Evolutionary conservation across 2,329 filamentous ascomycete species (phyloP), one percentile per base, ranked within the genome.

Genomic region (Fusarium tjaetaba): DNA sequence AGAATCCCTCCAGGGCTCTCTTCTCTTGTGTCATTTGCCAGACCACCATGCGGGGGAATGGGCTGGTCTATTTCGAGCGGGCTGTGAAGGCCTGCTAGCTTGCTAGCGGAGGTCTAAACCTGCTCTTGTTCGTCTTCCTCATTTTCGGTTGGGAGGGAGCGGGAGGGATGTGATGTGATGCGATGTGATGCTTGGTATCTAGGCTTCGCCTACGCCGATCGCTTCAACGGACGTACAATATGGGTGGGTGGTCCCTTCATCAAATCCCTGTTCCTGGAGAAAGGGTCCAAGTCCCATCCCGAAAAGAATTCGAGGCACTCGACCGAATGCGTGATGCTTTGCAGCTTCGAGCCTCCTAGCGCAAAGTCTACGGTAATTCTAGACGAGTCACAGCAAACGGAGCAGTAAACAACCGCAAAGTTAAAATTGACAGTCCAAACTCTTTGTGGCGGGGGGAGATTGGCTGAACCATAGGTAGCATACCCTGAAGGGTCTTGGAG

Each of bases 51-150:
- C 70, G 73, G 67, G 67, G 67, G 71, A 18, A 76, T 68, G 68
- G 66, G 66, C 56, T 71, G 73, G 58, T 75, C 73, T 78, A 78
- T 78, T 78, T 75, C 68, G 70, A 71, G 65, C 42, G 41, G 62
- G 55, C 51, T 60, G 22, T 60, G 45, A 65, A 65, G 36, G 51
- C 49, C 59, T 56, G 36, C 64, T 74, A 71, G 71, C 28, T 56
- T 57, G 36, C 65, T 74, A 68, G 71, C 28, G 55, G 67, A 73
- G 56, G 71, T 71, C 59, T 62, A 72, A 73, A 69, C 56, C 60
- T 72, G 57, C 48, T 62, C 34, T 55, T 56, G 49, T 55, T 55
- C 39, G 32, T 46, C 49, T 51, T 39, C 20, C 34, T n/a, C 45
- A 72, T 51, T 60, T 69, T 56, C 61, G 60, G 73, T 42, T 58